Percentiles rank a stretch among this genome's conserved stretches.
Conservation (phyloP, 345 rosid genomes). For the Anastatica hierochuntica region DNA sequence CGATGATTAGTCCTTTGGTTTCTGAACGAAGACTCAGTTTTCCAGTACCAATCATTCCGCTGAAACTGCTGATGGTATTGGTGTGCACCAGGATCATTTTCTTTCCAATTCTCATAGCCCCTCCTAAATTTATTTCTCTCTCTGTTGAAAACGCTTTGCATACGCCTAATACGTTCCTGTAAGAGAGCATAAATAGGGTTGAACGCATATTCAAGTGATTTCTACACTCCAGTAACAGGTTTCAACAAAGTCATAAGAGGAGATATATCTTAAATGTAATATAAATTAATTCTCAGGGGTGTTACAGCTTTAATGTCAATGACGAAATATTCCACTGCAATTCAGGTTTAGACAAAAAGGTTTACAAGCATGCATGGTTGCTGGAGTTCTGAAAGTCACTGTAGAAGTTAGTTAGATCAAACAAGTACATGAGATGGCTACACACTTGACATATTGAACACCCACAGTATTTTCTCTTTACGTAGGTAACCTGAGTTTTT, state of each 20-base stretch:
- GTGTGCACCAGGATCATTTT: conserved; percentile 52
- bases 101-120: conserved; percentile 75
- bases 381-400: not conserved
- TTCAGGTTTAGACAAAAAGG: no score
- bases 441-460: no score
- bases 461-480: not conserved
- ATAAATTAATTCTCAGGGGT: not conserved
- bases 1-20: conserved; percentile 50
- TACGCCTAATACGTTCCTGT: conserved; percentile 91
- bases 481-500: not conserved
- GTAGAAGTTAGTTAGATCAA: not conserved
- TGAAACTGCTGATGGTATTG: conserved; percentile 72
- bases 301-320: not conserved
- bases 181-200: conserved; percentile 9
- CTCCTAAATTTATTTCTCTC: conserved; percentile 67
- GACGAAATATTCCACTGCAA: no score
- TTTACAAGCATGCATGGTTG: not conserved
- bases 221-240: not conserved
- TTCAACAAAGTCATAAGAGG: not conserved
- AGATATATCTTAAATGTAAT: not conserved
- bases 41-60: conserved; percentile 99
- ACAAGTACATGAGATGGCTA: not conserved
- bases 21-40: conserved; percentile 53
- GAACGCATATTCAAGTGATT: conserved; percentile 2
- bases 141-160: conserved; percentile 95